These are phyloP conservation scores for Mucor plumbeus DNA, from an alignment of 371 early-diverging fungal genomes.

Conservation along the genomic window DNA sequence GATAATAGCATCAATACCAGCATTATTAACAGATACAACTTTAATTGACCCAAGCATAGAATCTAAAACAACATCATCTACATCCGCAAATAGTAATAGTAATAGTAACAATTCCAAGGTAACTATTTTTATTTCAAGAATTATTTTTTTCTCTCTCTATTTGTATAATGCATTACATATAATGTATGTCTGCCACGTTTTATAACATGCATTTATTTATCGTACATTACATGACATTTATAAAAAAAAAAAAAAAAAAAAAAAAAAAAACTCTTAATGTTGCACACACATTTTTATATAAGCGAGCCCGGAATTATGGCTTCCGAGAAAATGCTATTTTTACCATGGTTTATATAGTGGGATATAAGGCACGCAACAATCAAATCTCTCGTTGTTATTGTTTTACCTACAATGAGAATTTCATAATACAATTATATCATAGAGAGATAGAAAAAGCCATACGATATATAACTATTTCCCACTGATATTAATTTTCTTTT, in stretches of 20 bases:
- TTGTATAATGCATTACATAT: slow-evolving; percentile 1
- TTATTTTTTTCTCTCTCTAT: neutral
- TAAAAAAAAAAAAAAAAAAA: too few relatives aligned
- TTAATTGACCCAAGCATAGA: slow-evolving; percentile 4
- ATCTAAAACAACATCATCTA: neutral
- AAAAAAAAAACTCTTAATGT: neutral
- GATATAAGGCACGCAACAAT: neutral
- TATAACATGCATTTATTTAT: slow-evolving; percentile 9
- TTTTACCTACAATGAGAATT: slow-evolving; percentile 8
- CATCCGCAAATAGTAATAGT: neutral
- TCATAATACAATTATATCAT: neutral
- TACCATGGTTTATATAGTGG: neutral
- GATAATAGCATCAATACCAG: neutral
- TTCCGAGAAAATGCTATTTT: slow-evolving; percentile 3
- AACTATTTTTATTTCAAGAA: neutral
- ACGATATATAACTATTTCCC: neutral
- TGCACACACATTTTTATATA: slow-evolving; percentile 2
- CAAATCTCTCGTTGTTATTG: slow-evolving; percentile 1
- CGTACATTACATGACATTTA: slow-evolving; percentile 8
- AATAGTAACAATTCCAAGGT: slow-evolving; percentile 12
- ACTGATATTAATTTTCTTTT: neutral
- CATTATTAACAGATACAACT: slow-evolving; percentile 4
- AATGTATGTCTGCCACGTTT: slow-evolving; percentile 17
- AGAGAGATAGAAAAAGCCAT: neutral
- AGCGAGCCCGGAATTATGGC: neutral